Percentiles rank a stretch among this genome's conserved stretches.
Conservation (phyloP, 352 stramenopile genomes). For the Thalassiosira ordinaria region DNA sequence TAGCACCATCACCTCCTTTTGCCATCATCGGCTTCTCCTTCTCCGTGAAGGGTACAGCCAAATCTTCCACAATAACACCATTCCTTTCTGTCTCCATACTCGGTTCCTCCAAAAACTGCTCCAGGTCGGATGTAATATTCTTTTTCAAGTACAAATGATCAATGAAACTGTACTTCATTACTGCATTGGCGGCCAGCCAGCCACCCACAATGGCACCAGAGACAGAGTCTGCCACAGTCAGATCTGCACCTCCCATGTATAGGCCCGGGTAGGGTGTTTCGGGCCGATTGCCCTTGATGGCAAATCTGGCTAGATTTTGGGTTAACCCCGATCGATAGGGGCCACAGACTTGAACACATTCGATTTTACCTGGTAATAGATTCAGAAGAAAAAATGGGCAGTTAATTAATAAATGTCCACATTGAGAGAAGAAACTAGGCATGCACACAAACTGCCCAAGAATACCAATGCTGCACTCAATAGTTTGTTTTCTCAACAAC, state of each 20-base stretch:
- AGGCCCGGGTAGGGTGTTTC: constrained; percentile 76
- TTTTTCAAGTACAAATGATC: constrained; percentile 84
- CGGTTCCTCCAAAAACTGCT: constrained; percentile 64
- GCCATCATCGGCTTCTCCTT: too few relatives aligned
- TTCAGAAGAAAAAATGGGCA: constrained; percentile 9
- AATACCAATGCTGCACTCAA: too few relatives aligned
- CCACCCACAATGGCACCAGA: constrained; percentile 72
- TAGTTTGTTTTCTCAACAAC: constrained; percentile 1
- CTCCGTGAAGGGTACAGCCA: constrained; percentile 71
- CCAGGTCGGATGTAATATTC: constrained; percentile 81
- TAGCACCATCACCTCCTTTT: too few relatives aligned
- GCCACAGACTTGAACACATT: constrained; percentile 54
- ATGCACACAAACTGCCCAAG: too few relatives aligned
- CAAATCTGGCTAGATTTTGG: constrained; percentile 78
- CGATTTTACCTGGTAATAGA: constrained; percentile 53
- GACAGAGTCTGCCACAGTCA: constrained; percentile 81
- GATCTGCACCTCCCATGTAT: constrained; percentile 73
- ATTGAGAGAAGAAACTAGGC: too few relatives aligned
- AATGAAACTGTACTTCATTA: constrained; percentile 75
- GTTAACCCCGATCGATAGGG: constrained; percentile 69
- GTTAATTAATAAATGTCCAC: constrained; percentile 18
- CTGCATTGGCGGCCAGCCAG: constrained; percentile 81
- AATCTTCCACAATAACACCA: constrained; percentile 65
- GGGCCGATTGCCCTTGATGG: constrained; percentile 79
- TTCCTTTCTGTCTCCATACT: constrained; percentile 44